Conservation (phyloP, 2,329 filamentous ascomycete genomes). For the Escovopsis sp. region DNA sequence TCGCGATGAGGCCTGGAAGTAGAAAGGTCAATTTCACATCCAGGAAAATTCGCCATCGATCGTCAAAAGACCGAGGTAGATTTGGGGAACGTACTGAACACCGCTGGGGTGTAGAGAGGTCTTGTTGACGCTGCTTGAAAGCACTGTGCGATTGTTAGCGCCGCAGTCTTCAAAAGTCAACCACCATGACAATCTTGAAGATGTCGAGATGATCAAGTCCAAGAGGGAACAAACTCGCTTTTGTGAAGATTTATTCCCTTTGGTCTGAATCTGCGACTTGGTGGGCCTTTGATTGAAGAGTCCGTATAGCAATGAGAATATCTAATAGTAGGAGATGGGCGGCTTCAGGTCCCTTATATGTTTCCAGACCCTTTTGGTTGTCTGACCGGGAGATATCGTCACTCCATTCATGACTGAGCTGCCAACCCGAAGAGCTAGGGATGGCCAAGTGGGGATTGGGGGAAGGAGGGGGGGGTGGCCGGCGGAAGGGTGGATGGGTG, state of each 20-base stretch:
- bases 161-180: not conserved
- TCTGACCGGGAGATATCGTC: not conserved
- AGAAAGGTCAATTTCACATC: slow-evolving; percentile 6
- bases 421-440: slow-evolving; percentile 2
- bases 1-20: slow-evolving; percentile 56
- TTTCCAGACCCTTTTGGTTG: slow-evolving; percentile 16
- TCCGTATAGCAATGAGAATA: slow-evolving; percentile 22
- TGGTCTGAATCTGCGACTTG: slow-evolving; percentile 22
- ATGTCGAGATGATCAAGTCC: not conserved
- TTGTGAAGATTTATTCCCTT: slow-evolving; percentile 25
- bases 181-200: slow-evolving; percentile 1
- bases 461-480: slow-evolving; percentile 2
- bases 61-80: slow-evolving; percentile 5
- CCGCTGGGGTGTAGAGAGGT: slow-evolving; percentile 81
- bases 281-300: slow-evolving; percentile 24
- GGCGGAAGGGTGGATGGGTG: slow-evolving; percentile 1
- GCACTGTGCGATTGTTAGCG: slow-evolving; percentile 19
- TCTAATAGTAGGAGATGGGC: slow-evolving; percentile 10
- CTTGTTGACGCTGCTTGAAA: slow-evolving; percentile 62
- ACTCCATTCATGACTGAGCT: slow-evolving; percentile 2
- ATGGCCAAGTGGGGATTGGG: not conserved
- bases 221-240: slow-evolving; percentile 18
- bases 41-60: not conserved
- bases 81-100: slow-evolving; percentile 57
- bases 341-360: slow-evolving; percentile 24